Evolutionary conservation across 768 basidiomycete species (phyloP).

Genomic region (Agaricus bisporus): DNA sequence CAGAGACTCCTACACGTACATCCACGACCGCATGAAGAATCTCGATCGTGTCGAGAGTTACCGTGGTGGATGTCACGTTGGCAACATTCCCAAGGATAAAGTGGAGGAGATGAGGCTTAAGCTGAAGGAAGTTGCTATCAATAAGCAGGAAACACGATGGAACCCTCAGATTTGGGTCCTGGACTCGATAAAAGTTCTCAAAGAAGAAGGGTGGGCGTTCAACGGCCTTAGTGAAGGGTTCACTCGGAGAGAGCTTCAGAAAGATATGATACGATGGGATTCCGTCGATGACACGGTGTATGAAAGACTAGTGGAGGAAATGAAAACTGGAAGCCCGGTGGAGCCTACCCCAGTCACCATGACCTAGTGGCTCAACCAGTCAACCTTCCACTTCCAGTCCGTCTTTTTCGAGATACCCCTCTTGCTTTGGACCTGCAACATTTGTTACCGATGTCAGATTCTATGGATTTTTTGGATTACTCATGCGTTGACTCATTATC

Average conservation of each 20-base stretch:
- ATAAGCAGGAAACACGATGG: slow-evolving; percentile 10
- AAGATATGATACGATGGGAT: slow-evolving; percentile 10
- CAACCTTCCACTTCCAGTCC: too few relatives aligned
- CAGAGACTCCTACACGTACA: slow-evolving; percentile 8
- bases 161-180: slow-evolving; percentile 11
- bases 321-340: background rate
- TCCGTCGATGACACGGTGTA: slow-evolving; percentile 9
- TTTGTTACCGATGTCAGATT: too few relatives aligned
- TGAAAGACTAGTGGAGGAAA: slow-evolving; percentile 7
- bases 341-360: background rate
- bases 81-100: slow-evolving; percentile 8
- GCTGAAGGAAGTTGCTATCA: slow-evolving; percentile 5
- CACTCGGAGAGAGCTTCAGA: slow-evolving; percentile 6
- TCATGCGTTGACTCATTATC: too few relatives aligned
- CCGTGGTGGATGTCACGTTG: slow-evolving; percentile 12
- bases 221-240: slow-evolving; percentile 2
- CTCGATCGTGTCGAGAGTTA: slow-evolving; percentile 5
- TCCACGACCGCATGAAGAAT: slow-evolving; percentile 3
- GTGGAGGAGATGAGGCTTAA: slow-evolving; percentile 4
- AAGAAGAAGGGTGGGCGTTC: slow-evolving; percentile 9
- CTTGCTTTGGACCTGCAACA: too few relatives aligned
- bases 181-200: slow-evolving; percentile 7
- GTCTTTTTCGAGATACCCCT: too few relatives aligned
- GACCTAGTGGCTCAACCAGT: background rate
- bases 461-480: too few relatives aligned